Conservation (phyloP, 768 basidiomycete genomes). For the Porpolomopsis calyptriformis region DNA sequence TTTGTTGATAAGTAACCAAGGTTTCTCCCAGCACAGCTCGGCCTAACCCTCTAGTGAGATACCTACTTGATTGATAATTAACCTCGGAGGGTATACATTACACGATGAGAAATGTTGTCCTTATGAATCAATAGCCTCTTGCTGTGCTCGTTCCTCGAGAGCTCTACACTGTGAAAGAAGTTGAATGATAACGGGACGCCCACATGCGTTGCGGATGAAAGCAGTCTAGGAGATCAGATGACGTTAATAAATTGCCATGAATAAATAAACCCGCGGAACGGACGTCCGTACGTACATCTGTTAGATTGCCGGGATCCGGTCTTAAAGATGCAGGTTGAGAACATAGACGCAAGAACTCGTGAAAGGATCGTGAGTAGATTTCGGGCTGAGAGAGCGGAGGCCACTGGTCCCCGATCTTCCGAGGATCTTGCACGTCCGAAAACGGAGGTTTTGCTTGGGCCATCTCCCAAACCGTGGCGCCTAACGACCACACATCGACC, state of each 20-base stretch:
- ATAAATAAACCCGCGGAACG: neutral
- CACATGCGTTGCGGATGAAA: constrained; percentile 60
- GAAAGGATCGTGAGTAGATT: constrained; percentile 55
- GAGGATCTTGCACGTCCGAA: constrained; percentile 42
- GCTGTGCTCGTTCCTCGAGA: constrained; percentile 41
- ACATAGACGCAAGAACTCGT: constrained; percentile 60
- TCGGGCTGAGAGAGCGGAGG: constrained; percentile 50
- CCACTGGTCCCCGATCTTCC: constrained; percentile 52
- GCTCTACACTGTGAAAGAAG: constrained; percentile 56
- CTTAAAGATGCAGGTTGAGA: constrained; percentile 48
- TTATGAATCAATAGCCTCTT: constrained; percentile 16
- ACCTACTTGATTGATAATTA: neutral
- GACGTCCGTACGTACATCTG: constrained; percentile 36
- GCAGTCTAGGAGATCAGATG: constrained; percentile 32
- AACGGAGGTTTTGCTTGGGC: constrained; percentile 70
- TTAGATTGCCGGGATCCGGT: constrained; percentile 45
- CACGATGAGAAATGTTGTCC: neutral
- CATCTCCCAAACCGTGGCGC: constrained; percentile 78
- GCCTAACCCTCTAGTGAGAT: constrained; percentile 3
- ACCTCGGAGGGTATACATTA: neutral
- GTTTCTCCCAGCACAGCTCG: no score
- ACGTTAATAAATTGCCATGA: constrained; percentile 2
- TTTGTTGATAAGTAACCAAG: constrained; percentile 1
- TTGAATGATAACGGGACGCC: constrained; percentile 55
- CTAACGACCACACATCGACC: constrained; percentile 73